These are phyloP conservation scores for Artemisia annua DNA, from an alignment of 129 eudicot species.

Conservation along the genomic window DNA sequence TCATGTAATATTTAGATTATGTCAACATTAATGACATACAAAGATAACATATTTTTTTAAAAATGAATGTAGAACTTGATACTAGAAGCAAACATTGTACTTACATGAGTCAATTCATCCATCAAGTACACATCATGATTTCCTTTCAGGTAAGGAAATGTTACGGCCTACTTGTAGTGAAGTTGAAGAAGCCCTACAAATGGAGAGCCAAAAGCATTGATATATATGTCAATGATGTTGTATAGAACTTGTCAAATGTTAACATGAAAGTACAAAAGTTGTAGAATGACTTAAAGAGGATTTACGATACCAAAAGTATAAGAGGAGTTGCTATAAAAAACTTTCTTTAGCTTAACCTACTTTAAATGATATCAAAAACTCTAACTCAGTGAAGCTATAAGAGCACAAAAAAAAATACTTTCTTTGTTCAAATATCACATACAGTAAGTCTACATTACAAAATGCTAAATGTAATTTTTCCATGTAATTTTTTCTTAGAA, in stretches of 20 bases:
- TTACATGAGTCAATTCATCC: conserved; percentile 85
- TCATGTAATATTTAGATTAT: not conserved
- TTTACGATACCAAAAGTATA: not conserved
- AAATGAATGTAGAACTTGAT: not conserved
- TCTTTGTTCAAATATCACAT: no score
- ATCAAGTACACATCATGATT: conserved; percentile 93
- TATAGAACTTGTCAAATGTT: not conserved
- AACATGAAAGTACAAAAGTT: not conserved
- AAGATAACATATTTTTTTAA: not conserved
- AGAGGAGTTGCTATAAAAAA: not conserved
- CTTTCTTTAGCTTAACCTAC: no score
- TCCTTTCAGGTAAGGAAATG: conserved; percentile 85
- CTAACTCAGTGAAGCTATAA: no score
- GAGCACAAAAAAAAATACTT: no score
- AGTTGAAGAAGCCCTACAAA: conserved; percentile 90
- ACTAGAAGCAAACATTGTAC: conserved; percentile 26
- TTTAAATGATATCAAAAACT: no score
- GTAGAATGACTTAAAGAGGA: not conserved
- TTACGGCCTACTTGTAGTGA: conserved; percentile 90
- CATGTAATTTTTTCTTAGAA: no score
- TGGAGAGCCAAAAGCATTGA: not conserved
- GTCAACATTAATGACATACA: not conserved
- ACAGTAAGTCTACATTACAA: no score
- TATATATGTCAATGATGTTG: not conserved
- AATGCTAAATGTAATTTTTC: no score